Evolutionary conservation across 192 early-diverging fungal genomes (phyloP).

Genomic region (Thamnidium elegans): DNA sequence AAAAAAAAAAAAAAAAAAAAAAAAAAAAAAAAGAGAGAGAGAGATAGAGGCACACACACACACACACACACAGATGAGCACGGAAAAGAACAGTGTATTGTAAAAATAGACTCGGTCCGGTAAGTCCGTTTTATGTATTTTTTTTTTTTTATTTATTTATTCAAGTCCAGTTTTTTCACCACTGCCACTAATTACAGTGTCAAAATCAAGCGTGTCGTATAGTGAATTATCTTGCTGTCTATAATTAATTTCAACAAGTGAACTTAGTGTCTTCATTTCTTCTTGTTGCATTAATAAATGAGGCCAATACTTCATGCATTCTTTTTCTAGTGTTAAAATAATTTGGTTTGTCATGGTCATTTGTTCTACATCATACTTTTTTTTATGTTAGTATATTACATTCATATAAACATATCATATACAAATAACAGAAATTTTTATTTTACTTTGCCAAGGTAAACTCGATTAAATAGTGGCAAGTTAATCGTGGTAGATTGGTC

Average conservation of each 20-base stretch:
- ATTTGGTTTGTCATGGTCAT: conserved; percentile 6
- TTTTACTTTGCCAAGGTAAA: conserved; percentile 3
- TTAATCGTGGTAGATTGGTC: background rate
- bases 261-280: background rate
- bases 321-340: conserved; percentile 11
- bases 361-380: conserved; percentile 14
- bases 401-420: background rate
- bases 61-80: too few species aligned
- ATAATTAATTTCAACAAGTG: background rate
- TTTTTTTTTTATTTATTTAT: background rate
- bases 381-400: too few species aligned
- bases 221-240: background rate
- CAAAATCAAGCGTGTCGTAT: conserved; percentile 13
- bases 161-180: conserved; percentile 10
- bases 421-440: background rate
- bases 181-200: conserved; percentile 6
- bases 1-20: too few species aligned
- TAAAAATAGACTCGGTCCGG: conserved; percentile 11
- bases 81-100: too few species aligned
- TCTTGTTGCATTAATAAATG: conserved; percentile 7
- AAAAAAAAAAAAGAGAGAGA: too few species aligned
- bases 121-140: background rate
- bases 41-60: too few species aligned
- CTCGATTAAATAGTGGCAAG: conserved; percentile 10
- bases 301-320: background rate